These are phyloP conservation scores for Colletotrichum plurivorum DNA, from an alignment of 2,329 filamentous ascomycete species.

Conservation along the genomic window DNA sequence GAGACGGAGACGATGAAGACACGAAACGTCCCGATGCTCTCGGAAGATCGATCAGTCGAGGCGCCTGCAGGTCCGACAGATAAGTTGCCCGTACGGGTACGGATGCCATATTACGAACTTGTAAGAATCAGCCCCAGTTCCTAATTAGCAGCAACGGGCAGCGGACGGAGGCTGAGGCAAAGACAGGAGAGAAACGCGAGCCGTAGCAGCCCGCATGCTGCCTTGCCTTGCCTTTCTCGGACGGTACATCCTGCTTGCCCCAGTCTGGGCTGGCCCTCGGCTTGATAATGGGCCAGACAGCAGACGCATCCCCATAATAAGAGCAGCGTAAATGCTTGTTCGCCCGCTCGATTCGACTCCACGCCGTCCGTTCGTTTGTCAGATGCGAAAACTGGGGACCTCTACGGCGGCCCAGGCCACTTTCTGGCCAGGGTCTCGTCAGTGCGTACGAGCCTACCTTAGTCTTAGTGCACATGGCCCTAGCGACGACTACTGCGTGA, in stretches of 20 bases:
- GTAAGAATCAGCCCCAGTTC: slow-evolving; percentile 20
- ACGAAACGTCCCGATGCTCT: slow-evolving; percentile 12
- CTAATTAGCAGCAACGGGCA: slow-evolving; percentile 9
- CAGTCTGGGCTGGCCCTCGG: slow-evolving; percentile 28
- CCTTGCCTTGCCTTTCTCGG: slow-evolving; percentile 17
- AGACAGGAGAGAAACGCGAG: slow-evolving; percentile 19
- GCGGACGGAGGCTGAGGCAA: slow-evolving; percentile 9
- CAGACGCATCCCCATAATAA: slow-evolving; percentile 34
- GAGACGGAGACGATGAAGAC: slow-evolving; percentile 10
- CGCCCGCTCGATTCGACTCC: slow-evolving; percentile 38
- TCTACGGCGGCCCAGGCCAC: slow-evolving; percentile 34
- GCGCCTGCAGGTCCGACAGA: slow-evolving; percentile 35
- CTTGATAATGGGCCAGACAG: slow-evolving; percentile 32
- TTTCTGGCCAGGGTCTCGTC: slow-evolving; percentile 27
- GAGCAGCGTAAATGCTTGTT: slow-evolving; percentile 38
- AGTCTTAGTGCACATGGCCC: slow-evolving; percentile 3
- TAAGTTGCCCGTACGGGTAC: slow-evolving; percentile 25
- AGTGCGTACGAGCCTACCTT: slow-evolving; percentile 31
- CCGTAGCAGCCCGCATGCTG: slow-evolving; percentile 18
- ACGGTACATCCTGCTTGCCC: slow-evolving; percentile 15
- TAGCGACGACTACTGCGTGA: slow-evolving; percentile 22
- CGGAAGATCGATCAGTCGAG: slow-evolving; percentile 30
- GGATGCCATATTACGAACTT: slow-evolving; percentile 17
- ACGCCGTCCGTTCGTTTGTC: slow-evolving; percentile 37
- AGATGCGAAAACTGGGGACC: slow-evolving; percentile 38